Evolutionary conservation across 306 rosid species (phyloP), one percentile per base, ranked within the genome.

Genomic region (Crataegus laevigata): DNA sequence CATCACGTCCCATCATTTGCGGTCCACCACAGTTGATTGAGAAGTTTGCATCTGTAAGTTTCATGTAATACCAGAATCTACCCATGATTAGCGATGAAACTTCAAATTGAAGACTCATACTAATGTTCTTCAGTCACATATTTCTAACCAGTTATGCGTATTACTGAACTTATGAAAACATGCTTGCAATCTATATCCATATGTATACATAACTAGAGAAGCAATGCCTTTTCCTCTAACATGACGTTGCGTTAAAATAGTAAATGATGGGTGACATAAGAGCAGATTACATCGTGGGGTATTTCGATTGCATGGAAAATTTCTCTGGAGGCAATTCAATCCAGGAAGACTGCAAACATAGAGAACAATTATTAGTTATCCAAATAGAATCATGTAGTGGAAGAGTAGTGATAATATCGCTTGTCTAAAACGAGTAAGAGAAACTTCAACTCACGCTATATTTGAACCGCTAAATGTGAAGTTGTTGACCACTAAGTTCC

Each of bases 1-100:
- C 79, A 13, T 74, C 71, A 18, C 8, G 22, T 66, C 72, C 77
- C n/a, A 1, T 54, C 77, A 64, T 51, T 10, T 65, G 59, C 4
- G 2, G 11, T 36, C 82, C 82, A 2, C 78, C 78, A 47, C 78
- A 79, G 8, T 79, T 79, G 78, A 79, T 79, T 59, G 78, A 57
- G 65, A 79, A 79, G 69, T 45, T 22, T 65, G 78, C 75, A n/a
- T n/a, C n/a, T n/a, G n/a, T n/a, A n/a, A n/a, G n/a, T n/a, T n/a
- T n/a, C n/a, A n/a, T 40, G 19, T 42, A 21, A 22, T 36, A 11
- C 45, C 17, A 26, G 1, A 40, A 40, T 9, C 11, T 51, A 8
- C 18, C 24, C 55, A 73, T 25, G 36, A 61, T 19, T 17, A 19
- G 22, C 12, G 11, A 54, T 54, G 9, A 71, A 47, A 71, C 63